These are phyloP conservation scores for Jamesozyma spencerorum DNA, from an alignment of 805 yeast genomes.

Conservation along the genomic window DNA sequence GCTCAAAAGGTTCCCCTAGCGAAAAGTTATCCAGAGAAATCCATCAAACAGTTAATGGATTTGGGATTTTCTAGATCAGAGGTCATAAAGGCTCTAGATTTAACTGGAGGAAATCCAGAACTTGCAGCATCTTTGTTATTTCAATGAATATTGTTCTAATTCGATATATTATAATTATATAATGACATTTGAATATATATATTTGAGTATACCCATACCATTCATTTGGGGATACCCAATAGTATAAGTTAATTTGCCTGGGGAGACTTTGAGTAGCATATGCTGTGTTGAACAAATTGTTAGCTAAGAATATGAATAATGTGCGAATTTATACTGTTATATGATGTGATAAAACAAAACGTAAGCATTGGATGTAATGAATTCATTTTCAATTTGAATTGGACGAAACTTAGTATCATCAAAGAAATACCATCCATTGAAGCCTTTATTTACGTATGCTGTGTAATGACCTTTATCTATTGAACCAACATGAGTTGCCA, in stretches of 20 bases:
- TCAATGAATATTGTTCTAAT: slow-evolving; percentile 3
- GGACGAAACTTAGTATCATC: slow-evolving; percentile 65
- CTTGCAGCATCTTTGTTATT: slow-evolving; percentile 77
- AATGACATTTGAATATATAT: too few species aligned
- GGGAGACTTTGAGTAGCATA: too few species aligned
- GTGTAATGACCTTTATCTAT: slow-evolving; percentile 86
- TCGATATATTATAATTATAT: too few species aligned
- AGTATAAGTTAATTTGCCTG: too few species aligned
- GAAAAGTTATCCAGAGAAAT: slow-evolving; percentile 28
- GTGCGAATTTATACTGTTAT: neutral
- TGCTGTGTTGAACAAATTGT: too few species aligned
- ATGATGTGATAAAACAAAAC: slow-evolving; percentile 57
- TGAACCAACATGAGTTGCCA: slow-evolving; percentile 76
- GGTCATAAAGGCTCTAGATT: slow-evolving; percentile 54
- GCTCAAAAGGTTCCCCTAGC: neutral
- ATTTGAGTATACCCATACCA: too few species aligned
- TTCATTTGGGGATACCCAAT: too few species aligned
- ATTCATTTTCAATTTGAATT: slow-evolving; percentile 41
- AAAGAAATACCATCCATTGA: slow-evolving; percentile 62
- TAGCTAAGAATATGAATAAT: too few species aligned
- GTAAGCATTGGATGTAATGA: slow-evolving; percentile 68
- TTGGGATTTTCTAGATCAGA: slow-evolving; percentile 65
- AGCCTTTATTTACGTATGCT: slow-evolving; percentile 59
- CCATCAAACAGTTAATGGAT: slow-evolving; percentile 41
- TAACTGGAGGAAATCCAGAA: slow-evolving; percentile 71